These are phyloP conservation scores for Plasmodium malariae DNA, from an alignment of 169 alveolate genomes.

Conservation along the genomic window DNA sequence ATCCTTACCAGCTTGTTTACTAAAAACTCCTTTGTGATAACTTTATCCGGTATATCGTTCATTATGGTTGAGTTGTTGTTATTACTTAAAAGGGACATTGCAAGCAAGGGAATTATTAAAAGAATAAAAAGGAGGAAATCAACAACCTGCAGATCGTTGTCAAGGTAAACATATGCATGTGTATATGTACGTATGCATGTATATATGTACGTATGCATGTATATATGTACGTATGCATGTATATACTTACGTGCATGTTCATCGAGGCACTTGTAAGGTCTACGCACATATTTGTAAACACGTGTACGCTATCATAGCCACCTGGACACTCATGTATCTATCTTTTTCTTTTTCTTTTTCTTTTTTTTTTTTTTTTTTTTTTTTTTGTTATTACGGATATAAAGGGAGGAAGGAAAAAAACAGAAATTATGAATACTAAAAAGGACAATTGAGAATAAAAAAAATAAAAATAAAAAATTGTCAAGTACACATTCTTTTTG, in stretches of 20 bases:
- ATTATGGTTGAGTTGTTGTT: constrained; percentile 52
- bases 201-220: background rate
- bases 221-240: background rate
- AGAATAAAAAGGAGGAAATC: constrained; percentile 38
- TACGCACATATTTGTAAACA: background rate
- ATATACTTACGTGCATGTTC: no score
- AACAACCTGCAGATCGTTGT: background rate
- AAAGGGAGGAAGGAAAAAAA: constrained; percentile 50
- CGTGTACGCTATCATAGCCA: background rate
- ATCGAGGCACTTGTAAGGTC: no score
- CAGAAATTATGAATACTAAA: constrained; percentile 14
- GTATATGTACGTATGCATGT: background rate
- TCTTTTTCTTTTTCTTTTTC: background rate
- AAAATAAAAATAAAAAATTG: constrained; percentile 53
- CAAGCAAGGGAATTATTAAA: constrained; percentile 29
- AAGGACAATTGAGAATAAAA: constrained; percentile 51
- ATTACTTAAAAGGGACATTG: constrained; percentile 37
- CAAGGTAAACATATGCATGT: background rate
- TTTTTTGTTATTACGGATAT: constrained; percentile 32
- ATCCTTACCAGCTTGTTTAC: constrained; percentile 35
- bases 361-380: background rate
- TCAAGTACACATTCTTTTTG: constrained; percentile 53
- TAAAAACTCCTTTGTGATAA: constrained; percentile 35
- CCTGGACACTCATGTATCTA: background rate
- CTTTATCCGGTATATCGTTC: constrained; percentile 64